phyloP scores from a whole-genome alignment of 768 basidiomycete genomes.

The Boletus sensibilis region DNA sequence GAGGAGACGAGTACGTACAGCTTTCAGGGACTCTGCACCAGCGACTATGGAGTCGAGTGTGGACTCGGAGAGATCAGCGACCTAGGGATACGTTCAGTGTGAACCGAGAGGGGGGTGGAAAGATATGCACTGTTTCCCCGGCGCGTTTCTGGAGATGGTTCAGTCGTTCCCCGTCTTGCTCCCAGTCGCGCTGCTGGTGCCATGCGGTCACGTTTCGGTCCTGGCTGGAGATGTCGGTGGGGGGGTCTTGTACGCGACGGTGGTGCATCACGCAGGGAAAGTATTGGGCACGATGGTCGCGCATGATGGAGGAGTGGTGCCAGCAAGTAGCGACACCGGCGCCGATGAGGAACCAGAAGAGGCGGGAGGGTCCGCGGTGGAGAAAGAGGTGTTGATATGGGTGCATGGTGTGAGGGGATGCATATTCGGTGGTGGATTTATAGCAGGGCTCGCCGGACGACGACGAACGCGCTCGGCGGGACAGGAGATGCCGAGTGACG shows the following conservation, averaged over 20 bases:
- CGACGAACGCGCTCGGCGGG: conserved; percentile 29
- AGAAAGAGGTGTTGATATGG: conserved; percentile 19
- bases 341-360: conserved; percentile 70
- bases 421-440: conserved; percentile 13
- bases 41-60: conserved; percentile 61
- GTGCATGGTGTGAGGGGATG: conserved; percentile 17
- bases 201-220: conserved; percentile 18
- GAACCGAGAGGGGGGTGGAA: neutral
- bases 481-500: neutral
- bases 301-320: conserved; percentile 42
- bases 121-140: conserved; percentile 44
- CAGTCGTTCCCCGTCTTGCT: conserved; percentile 47
- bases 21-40: conserved; percentile 58
- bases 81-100: conserved; percentile 29
- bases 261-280: conserved; percentile 30
- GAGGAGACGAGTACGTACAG: conserved; percentile 39
- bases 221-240: neutral
- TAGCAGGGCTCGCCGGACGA: conserved; percentile 13
- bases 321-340: conserved; percentile 42
- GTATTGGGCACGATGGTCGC: conserved; percentile 38
- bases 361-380: conserved; percentile 49
- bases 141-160: conserved; percentile 48
- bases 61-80: conserved; percentile 63
- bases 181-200: conserved; percentile 38
- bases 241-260: conserved; percentile 15